Evolutionary conservation across 441 rosid genomes (phyloP).

Genomic region (Manihot esculenta): DNA sequence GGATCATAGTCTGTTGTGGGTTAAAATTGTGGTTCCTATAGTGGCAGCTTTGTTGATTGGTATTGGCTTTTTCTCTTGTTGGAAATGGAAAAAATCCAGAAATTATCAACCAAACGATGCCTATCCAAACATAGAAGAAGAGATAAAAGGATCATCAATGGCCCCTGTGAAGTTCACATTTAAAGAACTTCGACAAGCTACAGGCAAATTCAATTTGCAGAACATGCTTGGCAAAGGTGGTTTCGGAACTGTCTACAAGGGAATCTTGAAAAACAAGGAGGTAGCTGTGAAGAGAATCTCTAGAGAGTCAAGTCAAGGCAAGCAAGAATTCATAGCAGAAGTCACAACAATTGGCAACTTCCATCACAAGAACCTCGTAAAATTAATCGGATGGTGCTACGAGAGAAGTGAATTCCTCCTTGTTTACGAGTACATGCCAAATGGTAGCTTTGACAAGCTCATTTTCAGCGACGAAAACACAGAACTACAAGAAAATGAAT

Average conservation of each 20-base stretch:
- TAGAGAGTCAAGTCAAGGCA: slow-evolving; percentile 60
- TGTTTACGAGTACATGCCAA: slow-evolving; percentile 62
- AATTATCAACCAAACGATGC: slow-evolving; percentile 28
- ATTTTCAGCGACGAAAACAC: slow-evolving; percentile 34
- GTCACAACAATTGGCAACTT: slow-evolving; percentile 73
- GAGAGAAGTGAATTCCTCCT: slow-evolving; percentile 55
- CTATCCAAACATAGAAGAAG: slow-evolving; percentile 45
- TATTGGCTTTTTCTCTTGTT: slow-evolving; percentile 16
- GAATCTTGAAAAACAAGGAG: slow-evolving; percentile 42
- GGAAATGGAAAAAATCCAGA: slow-evolving; percentile 29
- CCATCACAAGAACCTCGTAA: slow-evolving; percentile 61
- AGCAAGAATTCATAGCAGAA: slow-evolving; percentile 71
- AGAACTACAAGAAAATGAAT: slow-evolving; percentile 19
- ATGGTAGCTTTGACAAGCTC: slow-evolving; percentile 62
- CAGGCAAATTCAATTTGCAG: slow-evolving; percentile 45
- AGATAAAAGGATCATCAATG: slow-evolving; percentile 37
- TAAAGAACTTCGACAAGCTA: slow-evolving; percentile 55
- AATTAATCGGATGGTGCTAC: slow-evolving; percentile 73
- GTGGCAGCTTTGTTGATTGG: slow-evolving; percentile 11
- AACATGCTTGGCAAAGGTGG: slow-evolving; percentile 73
- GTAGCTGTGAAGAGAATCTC: slow-evolving; percentile 69
- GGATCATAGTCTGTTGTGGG: slow-evolving; percentile 23
- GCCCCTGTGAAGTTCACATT: slow-evolving; percentile 56
- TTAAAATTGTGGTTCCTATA: slow-evolving; percentile 33
- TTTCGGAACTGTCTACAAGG: slow-evolving; percentile 76